Conservation (phyloP, 306 rosid genomes). For the Medicago truncatula region MtrunA17r5.0-ANR NC_053042.1:2854501-2855000, state of each 20-base stretch:
- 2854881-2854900: neutral
- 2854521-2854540: conserved; percentile 53
- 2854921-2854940: too few relatives aligned
- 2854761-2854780: too few relatives aligned
- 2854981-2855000: too few relatives aligned
- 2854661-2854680: conserved; percentile 55
- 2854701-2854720: conserved; percentile 7
- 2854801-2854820: neutral
- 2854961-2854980: too few relatives aligned
- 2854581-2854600: neutral
- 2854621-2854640: conserved; percentile 56
- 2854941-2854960: too few relatives aligned
- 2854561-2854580: neutral
- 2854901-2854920: neutral
- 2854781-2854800: neutral
- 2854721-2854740: neutral
- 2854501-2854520: conserved; percentile 49
- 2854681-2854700: conserved; percentile 66
- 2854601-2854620: too few relatives aligned
- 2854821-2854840: neutral
- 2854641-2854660: conserved; percentile 51
- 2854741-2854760: too few relatives aligned
- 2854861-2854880: neutral
- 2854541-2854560: conserved; percentile 57
- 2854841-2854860: neutral